Evolutionary conservation across 495 filamentous ascomycete genomes (phyloP).

Genomic region (Aspergillus homomorphus): DNA sequence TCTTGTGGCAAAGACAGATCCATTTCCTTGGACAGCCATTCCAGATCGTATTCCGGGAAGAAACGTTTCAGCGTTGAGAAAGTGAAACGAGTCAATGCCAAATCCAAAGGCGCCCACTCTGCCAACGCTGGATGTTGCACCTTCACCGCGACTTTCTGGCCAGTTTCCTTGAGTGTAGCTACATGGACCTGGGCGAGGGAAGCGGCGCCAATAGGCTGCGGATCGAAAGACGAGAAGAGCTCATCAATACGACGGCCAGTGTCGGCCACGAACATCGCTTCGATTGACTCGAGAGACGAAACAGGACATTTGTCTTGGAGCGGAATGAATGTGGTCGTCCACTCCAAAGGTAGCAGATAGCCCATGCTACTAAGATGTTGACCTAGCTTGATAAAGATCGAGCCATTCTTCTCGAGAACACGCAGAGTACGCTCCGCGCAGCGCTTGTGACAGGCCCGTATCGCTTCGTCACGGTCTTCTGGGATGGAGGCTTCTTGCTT

Average conservation of each 20-base stretch:
- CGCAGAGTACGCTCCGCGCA: constrained; percentile 84
- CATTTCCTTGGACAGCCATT: constrained; percentile 94
- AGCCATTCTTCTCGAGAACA: constrained; percentile 91
- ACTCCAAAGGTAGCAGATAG: constrained; percentile 89
- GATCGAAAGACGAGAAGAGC: constrained; percentile 79
- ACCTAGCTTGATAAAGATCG: constrained; percentile 96
- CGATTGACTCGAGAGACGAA: constrained; percentile 84
- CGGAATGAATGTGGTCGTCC: constrained; percentile 94
- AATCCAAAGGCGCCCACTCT: constrained; percentile 88
- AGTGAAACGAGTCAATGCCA: constrained; percentile 81
- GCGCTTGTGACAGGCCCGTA: constrained; percentile 85
- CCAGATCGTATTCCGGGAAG: constrained; percentile 96
- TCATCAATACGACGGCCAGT: constrained; percentile 77
- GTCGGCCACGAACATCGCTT: constrained; percentile 78
- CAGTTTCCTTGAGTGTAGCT: constrained; percentile 79
- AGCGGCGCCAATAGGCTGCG: constrained; percentile 80
- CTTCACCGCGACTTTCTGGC: constrained; percentile 94
- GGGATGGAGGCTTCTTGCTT: constrained; percentile 58
- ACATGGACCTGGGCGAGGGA: constrained; percentile 94
- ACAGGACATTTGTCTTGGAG: constrained; percentile 95
- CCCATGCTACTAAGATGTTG: constrained; percentile 97
- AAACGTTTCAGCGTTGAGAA: constrained; percentile 86
- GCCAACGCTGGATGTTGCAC: constrained; percentile 89
- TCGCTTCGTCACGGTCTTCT: constrained; percentile 58
- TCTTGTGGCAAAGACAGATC: constrained; percentile 86